phyloP scores from a whole-genome alignment of 768 basidiomycete species.

The Lactifluus rugatus region DNA sequence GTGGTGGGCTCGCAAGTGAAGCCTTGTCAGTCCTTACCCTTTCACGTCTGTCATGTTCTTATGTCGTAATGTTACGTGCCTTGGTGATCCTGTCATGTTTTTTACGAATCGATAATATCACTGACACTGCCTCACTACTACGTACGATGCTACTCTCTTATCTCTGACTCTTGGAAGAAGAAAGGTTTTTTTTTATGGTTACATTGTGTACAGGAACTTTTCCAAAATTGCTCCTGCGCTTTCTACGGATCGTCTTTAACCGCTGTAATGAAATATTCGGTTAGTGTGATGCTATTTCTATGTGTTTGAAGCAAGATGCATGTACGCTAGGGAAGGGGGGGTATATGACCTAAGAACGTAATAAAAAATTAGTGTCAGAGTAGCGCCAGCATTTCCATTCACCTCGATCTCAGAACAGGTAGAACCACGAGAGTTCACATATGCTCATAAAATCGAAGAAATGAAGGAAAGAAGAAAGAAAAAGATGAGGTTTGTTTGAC shows the following conservation, averaged over 20 bases:
- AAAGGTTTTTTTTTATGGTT: background rate
- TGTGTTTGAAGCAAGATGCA: background rate
- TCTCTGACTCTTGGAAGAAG: background rate
- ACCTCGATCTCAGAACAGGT: background rate
- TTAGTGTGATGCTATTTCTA: background rate
- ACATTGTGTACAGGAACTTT: background rate
- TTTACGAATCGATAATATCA: background rate
- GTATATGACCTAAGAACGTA: too few species aligned
- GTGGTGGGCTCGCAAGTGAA: constrained; percentile 16
- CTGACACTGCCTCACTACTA: background rate
- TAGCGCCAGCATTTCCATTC: background rate
- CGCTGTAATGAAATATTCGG: background rate
- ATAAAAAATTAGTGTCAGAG: background rate
- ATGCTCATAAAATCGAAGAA: background rate
- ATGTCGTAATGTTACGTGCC: constrained; percentile 1
- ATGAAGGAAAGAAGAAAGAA: background rate
- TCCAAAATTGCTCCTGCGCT: background rate
- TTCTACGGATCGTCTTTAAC: background rate
- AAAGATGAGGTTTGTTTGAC: background rate
- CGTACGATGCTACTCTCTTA: background rate
- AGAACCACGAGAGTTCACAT: background rate
- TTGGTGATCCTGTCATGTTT: background rate
- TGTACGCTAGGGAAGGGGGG: background rate
- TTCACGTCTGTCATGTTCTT: background rate
- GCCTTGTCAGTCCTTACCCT: background rate